Base-by-base conservation (phyloP, 2,329 filamentous ascomycete species). In the Epichloe hybrida region DNA sequence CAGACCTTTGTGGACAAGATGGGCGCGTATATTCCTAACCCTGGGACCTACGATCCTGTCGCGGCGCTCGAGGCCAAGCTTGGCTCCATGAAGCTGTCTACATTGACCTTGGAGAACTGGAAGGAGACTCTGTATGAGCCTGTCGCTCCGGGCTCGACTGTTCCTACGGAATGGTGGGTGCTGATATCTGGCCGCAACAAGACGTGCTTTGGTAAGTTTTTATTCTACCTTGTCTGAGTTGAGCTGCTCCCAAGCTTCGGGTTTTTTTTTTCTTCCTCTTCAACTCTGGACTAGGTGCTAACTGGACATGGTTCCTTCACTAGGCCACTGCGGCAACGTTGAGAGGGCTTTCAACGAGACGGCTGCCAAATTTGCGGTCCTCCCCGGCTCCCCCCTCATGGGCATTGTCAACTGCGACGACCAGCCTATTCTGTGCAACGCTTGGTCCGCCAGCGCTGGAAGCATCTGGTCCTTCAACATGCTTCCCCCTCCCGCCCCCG, bases 151-250 rank as follows among this genome's bases (percentile, higher is more conserved):
- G 77, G 68, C 31, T 75, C 77, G 55, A 76, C 77, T 11, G 75
- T 73, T 54, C 83, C 85, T 5, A 83, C 84, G 67, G 83, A 88
- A 68, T 89, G 84, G 84, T 82, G 85, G 73, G 71, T 91, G 54
- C 74, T 86, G 57, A 69, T 88, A 57, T 86, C 81, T 9, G 86
- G 86, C 51, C 74, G 84, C 58, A 89, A 90, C 73, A 84, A 81
- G 71, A 88, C 86, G 35, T 91, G 86, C 71, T 83, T 76, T 62
- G 76, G 78, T 80, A 69, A 52, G 73, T 21, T 43, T n/a, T 27
- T 37, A 27, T 31, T 31, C 27, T 31, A 31, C 27, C 27, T n/a
- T 50, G 20, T 46, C 48, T 37, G 31, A 50, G 27, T 31, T 31
- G 27, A 31, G 8, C 27, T 31, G 27, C 27, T 9, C 27, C 27